Percentiles rank a stretch among this genome's conserved stretches.
Evolutionary conservation across 352 stramenopile species (phyloP).

Genomic region (Aphanomyces cochlioides): DNA sequence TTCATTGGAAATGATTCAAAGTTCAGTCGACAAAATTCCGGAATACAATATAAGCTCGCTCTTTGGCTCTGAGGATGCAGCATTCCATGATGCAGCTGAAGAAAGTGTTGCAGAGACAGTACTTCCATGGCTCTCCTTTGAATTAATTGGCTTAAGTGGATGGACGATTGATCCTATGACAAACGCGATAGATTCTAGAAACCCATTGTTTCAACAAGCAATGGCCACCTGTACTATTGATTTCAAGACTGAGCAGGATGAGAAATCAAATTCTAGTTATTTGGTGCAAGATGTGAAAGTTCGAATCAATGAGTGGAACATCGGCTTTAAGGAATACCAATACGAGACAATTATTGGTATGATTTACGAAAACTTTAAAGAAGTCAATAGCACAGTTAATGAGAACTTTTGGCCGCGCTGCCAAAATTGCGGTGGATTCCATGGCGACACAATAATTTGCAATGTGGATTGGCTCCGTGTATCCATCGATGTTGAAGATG

Average conservation of each 20-base stretch:
- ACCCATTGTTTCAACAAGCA: constrained; percentile 74
- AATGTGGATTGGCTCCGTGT: constrained; percentile 78
- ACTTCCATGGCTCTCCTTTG: constrained; percentile 74
- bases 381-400: constrained; percentile 63
- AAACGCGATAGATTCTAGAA: background rate
- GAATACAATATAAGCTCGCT: constrained; percentile 70
- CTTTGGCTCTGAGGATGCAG: constrained; percentile 74
- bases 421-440: constrained; percentile 53
- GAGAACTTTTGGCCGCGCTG: constrained; percentile 81
- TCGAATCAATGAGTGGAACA: constrained; percentile 72
- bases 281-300: constrained; percentile 65
- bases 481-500: constrained; percentile 68
- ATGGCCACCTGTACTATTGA: constrained; percentile 75
- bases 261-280: constrained; percentile 49
- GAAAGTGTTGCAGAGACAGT: constrained; percentile 59
- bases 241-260: constrained; percentile 25
- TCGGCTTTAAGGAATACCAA: constrained; percentile 55
- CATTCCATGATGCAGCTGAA: constrained; percentile 74
- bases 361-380: constrained; percentile 86
- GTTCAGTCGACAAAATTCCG: constrained; percentile 65
- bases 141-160: constrained; percentile 76
- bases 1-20: constrained; percentile 56
- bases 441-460: constrained; percentile 59
- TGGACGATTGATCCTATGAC: constrained; percentile 1
- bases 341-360: constrained; percentile 71